Conservation (phyloP, 2,329 filamentous ascomycete genomes). For the Xylariaceae sp. region DNA sequence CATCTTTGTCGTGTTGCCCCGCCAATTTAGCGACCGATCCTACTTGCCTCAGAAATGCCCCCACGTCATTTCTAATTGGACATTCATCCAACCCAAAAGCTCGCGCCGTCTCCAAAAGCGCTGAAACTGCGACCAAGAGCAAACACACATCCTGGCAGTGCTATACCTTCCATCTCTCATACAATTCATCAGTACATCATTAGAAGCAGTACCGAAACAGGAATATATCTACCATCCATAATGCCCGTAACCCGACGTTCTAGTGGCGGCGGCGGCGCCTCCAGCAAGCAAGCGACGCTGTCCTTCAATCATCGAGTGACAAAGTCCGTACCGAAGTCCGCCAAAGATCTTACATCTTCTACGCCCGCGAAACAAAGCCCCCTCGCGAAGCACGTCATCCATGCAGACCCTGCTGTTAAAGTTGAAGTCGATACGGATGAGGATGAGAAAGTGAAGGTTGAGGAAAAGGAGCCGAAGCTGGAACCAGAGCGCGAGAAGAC, state of each 20-base stretch:
- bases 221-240: conserved; percentile 1
- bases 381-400: conserved; percentile 35
- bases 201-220: neutral
- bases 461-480: conserved; percentile 30
- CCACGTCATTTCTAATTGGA: conserved; percentile 37
- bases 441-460: conserved; percentile 27
- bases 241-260: conserved; percentile 60
- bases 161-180: neutral
- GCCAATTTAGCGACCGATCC: conserved; percentile 46
- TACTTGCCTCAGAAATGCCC: conserved; percentile 24
- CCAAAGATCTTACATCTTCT: conserved; percentile 50
- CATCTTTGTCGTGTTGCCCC: conserved; percentile 60
- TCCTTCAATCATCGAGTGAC: conserved; percentile 65
- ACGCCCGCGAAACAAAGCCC: conserved; percentile 45
- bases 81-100: conserved; percentile 1
- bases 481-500: conserved; percentile 47
- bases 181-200: neutral
- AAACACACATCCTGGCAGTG: neutral
- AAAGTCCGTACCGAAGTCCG: conserved; percentile 56
- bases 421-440: conserved; percentile 26
- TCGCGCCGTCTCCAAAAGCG: neutral
- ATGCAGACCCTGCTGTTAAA: conserved; percentile 23
- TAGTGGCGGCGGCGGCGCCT: conserved; percentile 43
- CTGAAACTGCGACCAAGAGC: neutral
- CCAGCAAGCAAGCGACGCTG: conserved; percentile 59